Conservation (phyloP, 2,329 filamentous ascomycete genomes). For the Ilyonectria destructans region DNA sequence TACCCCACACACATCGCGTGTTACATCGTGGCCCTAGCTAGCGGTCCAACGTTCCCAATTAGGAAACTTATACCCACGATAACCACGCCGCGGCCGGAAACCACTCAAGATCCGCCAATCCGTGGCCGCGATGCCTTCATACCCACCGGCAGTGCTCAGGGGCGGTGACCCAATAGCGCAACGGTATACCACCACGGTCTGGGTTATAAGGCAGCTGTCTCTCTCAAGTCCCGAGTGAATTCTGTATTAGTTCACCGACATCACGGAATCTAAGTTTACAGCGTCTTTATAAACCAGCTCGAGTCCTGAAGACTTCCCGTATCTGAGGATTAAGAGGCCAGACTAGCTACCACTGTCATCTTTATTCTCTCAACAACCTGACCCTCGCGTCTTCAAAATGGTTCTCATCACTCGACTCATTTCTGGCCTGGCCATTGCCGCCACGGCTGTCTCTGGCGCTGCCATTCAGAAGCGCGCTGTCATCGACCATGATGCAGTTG, state of each 20-base stretch:
- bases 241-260: conserved; percentile 28
- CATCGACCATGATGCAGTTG: conserved; percentile 52
- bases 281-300: conserved; percentile 20
- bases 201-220: conserved; percentile 28
- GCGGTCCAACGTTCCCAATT: conserved; percentile 43
- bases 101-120: conserved; percentile 44
- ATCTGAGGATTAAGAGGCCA: background rate
- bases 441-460: conserved; percentile 42
- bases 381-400: conserved; percentile 33
- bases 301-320: background rate
- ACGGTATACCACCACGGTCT: conserved; percentile 20
- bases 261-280: background rate
- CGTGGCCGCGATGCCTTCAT: conserved; percentile 35
- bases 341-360: background rate
- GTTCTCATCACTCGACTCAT: conserved; percentile 41
- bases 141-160: conserved; percentile 35
- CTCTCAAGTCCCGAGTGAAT: conserved; percentile 8
- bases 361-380: background rate
- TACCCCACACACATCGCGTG: conserved; percentile 38
- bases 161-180: conserved; percentile 33
- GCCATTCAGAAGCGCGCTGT: conserved; percentile 49
- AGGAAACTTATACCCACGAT: conserved; percentile 37
- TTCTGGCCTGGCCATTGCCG: conserved; percentile 38
- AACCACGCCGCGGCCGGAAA: conserved; percentile 30
- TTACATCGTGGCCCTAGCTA: conserved; percentile 35